Evolutionary conservation across 768 basidiomycete species (phyloP).

Genomic region (Cystobasidium tubakii): DNA sequence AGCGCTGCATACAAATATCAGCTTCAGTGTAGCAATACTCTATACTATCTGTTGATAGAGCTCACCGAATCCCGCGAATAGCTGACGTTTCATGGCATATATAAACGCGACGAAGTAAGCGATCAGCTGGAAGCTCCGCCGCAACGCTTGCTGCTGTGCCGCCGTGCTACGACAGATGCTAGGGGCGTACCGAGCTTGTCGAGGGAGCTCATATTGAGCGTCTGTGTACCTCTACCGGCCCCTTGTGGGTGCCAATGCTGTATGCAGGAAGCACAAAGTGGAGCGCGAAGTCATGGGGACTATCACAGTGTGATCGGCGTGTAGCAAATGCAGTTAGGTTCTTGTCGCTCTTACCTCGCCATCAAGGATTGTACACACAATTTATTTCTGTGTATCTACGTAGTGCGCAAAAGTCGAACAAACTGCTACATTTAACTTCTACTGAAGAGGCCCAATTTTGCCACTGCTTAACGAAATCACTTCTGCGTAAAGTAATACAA

Average conservation of each 20-base stretch:
- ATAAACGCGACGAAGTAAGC: not conserved
- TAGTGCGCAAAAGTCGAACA: not conserved
- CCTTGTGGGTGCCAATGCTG: too few species aligned
- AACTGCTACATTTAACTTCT: not conserved
- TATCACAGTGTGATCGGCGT: too few species aligned
- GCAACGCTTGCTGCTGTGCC: not conserved
- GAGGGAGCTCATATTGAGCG: slow-evolving; percentile 27
- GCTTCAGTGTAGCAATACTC: not conserved
- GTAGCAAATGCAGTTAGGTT: too few species aligned
- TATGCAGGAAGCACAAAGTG: too few species aligned
- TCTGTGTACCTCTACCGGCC: not conserved
- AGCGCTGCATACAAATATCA: slow-evolving; percentile 3
- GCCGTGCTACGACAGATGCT: not conserved
- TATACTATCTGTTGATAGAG: not conserved
- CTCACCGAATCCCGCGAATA: slow-evolving; percentile 34
- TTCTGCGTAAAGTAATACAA: not conserved
- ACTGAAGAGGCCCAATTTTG: not conserved
- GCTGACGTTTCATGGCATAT: not conserved
- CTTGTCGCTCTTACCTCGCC: too few species aligned
- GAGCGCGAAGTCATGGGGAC: too few species aligned
- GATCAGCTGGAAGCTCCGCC: not conserved
- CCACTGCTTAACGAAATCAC: not conserved
- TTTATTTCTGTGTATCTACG: too few species aligned
- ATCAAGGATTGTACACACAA: too few species aligned
- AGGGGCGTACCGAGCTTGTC: slow-evolving; percentile 30